A percentile compares a stretch with the other conserved stretches of the same genome.
Evolutionary conservation across 768 basidiomycete species (phyloP).

Genomic region (Calocera viscosa): DNA sequence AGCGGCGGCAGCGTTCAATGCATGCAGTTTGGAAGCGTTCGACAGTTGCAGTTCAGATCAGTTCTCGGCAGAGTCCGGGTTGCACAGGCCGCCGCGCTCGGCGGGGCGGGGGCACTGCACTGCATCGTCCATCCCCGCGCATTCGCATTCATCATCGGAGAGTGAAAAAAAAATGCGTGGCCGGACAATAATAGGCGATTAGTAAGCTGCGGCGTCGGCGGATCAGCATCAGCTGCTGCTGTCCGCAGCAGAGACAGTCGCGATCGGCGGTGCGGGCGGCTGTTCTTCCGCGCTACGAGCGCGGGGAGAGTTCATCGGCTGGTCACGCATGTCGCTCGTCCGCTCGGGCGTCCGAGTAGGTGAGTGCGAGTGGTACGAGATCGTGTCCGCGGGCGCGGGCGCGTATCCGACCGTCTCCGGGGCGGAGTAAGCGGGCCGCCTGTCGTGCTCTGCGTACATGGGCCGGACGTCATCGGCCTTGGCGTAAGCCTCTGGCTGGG

Average conservation of each 20-base stretch:
- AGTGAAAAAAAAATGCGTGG: not conserved
- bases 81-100: no score
- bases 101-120: not conserved
- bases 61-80: no score
- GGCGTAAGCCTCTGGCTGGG: not conserved
- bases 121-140: not conserved
- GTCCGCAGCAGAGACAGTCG: constrained; percentile 5
- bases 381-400: not conserved
- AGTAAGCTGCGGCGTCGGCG: not conserved
- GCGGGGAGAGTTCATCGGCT: not conserved
- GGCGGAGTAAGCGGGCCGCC: not conserved
- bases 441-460: not conserved
- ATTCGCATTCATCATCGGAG: not conserved
- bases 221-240: not conserved
- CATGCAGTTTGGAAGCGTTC: no score
- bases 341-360: not conserved
- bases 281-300: not conserved
- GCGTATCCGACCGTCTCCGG: not conserved
- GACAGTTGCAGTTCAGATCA: no score
- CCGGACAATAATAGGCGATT: not conserved
- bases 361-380: not conserved
- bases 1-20: no score
- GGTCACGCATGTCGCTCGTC: not conserved
- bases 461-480: not conserved
- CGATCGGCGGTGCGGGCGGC: constrained; percentile 7